phyloP scores from a whole-genome alignment of 345 rosid species.

The Salix arbutifolia region DNA sequence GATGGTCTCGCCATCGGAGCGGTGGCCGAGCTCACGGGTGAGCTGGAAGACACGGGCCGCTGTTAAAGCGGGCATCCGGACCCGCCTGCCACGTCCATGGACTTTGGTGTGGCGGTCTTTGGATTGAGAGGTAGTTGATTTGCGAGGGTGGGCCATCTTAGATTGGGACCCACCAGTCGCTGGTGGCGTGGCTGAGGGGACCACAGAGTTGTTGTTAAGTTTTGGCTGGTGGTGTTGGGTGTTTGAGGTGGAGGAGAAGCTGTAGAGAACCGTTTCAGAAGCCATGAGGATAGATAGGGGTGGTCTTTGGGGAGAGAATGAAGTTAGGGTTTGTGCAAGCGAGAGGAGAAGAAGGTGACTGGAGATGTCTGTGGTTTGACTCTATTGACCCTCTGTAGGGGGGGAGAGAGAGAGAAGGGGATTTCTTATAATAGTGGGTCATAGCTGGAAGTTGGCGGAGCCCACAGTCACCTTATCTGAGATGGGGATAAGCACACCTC shows the following conservation, averaged over 20 bases:
- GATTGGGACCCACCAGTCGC: neutral
- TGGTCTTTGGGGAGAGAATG: neutral
- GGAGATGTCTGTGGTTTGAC: neutral
- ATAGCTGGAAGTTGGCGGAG: neutral
- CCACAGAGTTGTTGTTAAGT: constrained; percentile 10
- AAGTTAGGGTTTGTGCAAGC: constrained; percentile 14
- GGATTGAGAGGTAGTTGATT: constrained; percentile 11
- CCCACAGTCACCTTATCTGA: no score
- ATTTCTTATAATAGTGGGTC: neutral
- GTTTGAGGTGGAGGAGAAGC: constrained; percentile 1
- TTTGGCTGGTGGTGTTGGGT: constrained; percentile 3
- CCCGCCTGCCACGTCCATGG: constrained; percentile 67
- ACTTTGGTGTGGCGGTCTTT: constrained; percentile 74
- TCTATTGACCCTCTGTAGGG: constrained; percentile 15
- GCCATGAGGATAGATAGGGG: neutral
- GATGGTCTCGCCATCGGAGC: constrained; percentile 62
- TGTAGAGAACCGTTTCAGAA: constrained; percentile 5
- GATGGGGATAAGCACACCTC: no score
- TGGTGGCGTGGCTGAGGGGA: constrained; percentile 11
- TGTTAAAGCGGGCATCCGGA: constrained; percentile 63
- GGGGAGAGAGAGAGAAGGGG: neutral
- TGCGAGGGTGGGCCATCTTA: constrained; percentile 18
- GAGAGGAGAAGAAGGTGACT: neutral
- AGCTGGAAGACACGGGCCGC: constrained; percentile 75
- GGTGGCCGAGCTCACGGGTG: constrained; percentile 69